Base-by-base conservation (phyloP, 768 basidiomycete species). In the Naganishia friedmannii region DNA sequence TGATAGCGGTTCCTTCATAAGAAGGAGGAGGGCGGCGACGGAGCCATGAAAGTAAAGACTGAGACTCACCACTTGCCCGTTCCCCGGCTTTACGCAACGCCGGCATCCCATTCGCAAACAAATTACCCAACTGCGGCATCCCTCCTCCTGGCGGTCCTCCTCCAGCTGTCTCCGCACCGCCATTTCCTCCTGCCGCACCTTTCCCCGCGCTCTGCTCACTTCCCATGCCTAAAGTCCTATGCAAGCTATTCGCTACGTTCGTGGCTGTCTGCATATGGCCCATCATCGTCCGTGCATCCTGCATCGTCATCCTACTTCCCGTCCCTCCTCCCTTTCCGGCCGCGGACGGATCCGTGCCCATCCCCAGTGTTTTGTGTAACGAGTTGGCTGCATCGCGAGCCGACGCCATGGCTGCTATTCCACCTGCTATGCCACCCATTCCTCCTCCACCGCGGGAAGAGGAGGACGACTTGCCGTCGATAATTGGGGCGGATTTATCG, bases 61-160 rank as follows among this genome's bases (percentile, higher is more conserved):
- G n/a, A n/a, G n/a, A 72, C 53, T 66, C 66, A 72, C 70, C 53
- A 53, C 70, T 26, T 57, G 58, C 71, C 5, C 77, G 84, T 69
- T 87, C 85, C 15, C 87, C 90, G n/a, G 89, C 86, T 55, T 91
- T 87, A 83, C 89, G 94, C 77, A 96, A 79, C 78, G 91, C 93
- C 7, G 93, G 93, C 84, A 95, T 88, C 0, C 93, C 93, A 17
- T 91, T 92, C 54, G 93, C 92, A 77, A 96, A 94, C 13, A 63
- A 45, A 45, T 63, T 63, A 17, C 60, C 60, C 60, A 63, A 29
- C 39, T 63, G 60, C 37, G 60, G 60, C 37, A 34, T 26, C 10
- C 19, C 39, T n/a, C 48, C 48, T n/a, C 48, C 48, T n/a, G n/a
- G n/a, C n/a, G n/a, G n/a, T n/a, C 19, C 39, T n/a, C 48, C 48